These are phyloP conservation scores for Rhodotorula sp. DNA, from an alignment of 1,284 basidiomycete genomes.

Conservation along the genomic window DNA sequence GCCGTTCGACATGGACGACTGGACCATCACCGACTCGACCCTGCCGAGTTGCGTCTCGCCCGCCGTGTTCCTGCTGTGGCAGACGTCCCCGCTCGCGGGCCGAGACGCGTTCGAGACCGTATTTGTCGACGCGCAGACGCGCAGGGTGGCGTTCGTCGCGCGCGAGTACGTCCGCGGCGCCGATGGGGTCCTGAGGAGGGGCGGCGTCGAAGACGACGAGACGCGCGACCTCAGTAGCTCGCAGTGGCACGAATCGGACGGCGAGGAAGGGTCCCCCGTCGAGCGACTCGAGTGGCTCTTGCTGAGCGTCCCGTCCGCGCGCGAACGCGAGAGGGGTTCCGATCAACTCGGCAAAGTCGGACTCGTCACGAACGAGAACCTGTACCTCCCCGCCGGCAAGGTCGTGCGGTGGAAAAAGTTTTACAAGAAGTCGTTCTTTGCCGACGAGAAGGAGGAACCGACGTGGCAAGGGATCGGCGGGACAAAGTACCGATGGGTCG, in stretches of 20 bases:
- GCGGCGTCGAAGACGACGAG: slow-evolving; percentile 1
- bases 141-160: slow-evolving; percentile 9
- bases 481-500: slow-evolving; percentile 11
- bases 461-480: slow-evolving; percentile 21
- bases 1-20: slow-evolving; percentile 8
- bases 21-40: slow-evolving; percentile 1
- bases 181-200: slow-evolving; percentile 2
- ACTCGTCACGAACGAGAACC: slow-evolving; percentile 15
- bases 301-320: slow-evolving; percentile 7
- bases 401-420: slow-evolving; percentile 14
- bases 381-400: slow-evolving; percentile 13
- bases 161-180: slow-evolving; percentile 9
- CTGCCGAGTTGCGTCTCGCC: slow-evolving; percentile 13
- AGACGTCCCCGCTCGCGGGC: not conserved
- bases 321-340: not conserved
- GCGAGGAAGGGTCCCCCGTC: not conserved
- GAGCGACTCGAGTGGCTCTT: slow-evolving; percentile 11
- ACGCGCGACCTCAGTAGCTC: slow-evolving; percentile 2
- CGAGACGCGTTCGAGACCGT: not conserved
- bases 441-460: slow-evolving; percentile 1
- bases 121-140: slow-evolving; percentile 7
- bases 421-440: slow-evolving; percentile 8
- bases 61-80: slow-evolving; percentile 6
- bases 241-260: slow-evolving; percentile 9
- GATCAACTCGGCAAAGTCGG: slow-evolving; percentile 18